Base-by-base conservation (phyloP, 441 rosid genomes). In the Mallotus repandus region DNA sequence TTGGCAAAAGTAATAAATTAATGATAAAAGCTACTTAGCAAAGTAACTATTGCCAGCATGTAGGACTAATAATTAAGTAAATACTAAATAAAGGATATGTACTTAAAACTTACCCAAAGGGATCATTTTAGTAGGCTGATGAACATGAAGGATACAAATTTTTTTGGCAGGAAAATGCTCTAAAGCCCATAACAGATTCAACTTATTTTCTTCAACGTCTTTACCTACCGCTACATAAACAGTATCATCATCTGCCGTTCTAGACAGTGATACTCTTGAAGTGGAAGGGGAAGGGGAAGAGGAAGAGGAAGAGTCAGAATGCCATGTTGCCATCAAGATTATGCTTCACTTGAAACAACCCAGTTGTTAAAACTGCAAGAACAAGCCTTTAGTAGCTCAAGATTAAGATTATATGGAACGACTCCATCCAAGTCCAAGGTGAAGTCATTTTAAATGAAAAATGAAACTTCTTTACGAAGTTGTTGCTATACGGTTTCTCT, bases 161-260 rank as follows among this genome's bases (percentile, higher is more conserved):
- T 72, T 86, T 63, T 79, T 78, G 55, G 77, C 84, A n/a, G 77
- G 75, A 43, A 88, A 85, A 75, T 88, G 86, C 50, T 71, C 81
- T 59, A 88, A 52, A 41, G 92, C 86, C 96, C 97, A 92, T 25
- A 86, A 67, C 67, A 92, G 78, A 79, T 86, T 85, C 69, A 67
- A 73, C 80, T 74, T 84, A 78, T 86, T 89, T 66, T 88, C 86
- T 74, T 88, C 84, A 58, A 84, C 74, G 60, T 85, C 87, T 46
- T 79, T 87, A 67, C 91, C 89, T 7, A 90, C 90, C 0, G 94
- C 94, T 72, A 90, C 91, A 67, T 82, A 87, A 14, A 86, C 73
- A 18, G 84, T 82, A 50, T 84, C 88, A 66, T 76, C 79, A 19
- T 69, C 86, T 68, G 70, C 72, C 50, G 53, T 80, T 65, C 66